Base-by-base conservation (phyloP, 345 rosid genomes). In the Aurinia saxatilis region DNA sequence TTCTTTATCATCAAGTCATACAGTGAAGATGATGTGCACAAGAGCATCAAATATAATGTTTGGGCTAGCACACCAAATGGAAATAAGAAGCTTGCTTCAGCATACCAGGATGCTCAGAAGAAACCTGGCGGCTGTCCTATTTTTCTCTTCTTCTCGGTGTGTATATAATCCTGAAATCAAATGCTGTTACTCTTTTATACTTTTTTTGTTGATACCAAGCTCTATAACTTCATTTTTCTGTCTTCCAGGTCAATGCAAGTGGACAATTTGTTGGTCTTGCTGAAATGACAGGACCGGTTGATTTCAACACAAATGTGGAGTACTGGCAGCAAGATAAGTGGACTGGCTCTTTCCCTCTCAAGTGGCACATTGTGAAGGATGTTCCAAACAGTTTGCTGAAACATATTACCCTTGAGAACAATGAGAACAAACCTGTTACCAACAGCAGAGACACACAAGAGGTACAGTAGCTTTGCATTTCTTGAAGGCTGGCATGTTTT, bases 11-110 rank as follows among this genome's bases (percentile, higher is more conserved):
- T 92, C 39, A 92, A 92, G 80, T 92, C 98, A 0, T 92, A 92
- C 67, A 92, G 96, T n/a, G 98, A 92, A 68, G 98, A 89, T 76
- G 98, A 92, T 80, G 89, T 92, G 19, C 98, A 92, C 63, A 89
- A 92, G 81, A 83, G 96, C 61, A 82, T 91, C 42, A 92, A 92
- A 66, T 92, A 92, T 62, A 83, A 64, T 57, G 96, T 89, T 4
- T 92, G 98, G 98, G 90, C 96, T 14, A 89, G 98, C 70, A 92
- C 98, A 29, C 92, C 95, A 56, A 86, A 81, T 72, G 98, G 98
- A 29, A 92, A 92, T 78, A 86, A 86, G 78, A 92, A 92, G 70
- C 89, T 92, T 58, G 93, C 91, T 78, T 89, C 93, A 1, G 93
- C 96, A 15, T 92, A 86, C 53, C 79, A 80, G 74, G 96, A 86